Evolutionary conservation across 2,329 filamentous ascomycete species (phyloP).

Genomic region (Paracamarosporium sp.): DNA sequence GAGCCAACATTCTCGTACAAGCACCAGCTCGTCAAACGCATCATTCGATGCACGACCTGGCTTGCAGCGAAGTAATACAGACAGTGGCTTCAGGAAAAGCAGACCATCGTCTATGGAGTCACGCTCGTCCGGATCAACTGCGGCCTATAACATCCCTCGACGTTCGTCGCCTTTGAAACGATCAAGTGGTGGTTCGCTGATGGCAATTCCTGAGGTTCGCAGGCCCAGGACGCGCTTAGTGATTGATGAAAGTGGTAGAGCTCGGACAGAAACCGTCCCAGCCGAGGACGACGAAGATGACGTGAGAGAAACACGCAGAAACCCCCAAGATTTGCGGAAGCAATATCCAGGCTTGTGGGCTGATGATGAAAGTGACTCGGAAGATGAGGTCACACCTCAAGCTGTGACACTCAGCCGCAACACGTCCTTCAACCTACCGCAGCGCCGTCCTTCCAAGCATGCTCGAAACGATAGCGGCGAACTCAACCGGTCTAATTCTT

Average conservation of each 20-base stretch:
- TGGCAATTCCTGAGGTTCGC: slow-evolving; percentile 54
- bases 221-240: slow-evolving; percentile 53
- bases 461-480: slow-evolving; percentile 40
- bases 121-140: slow-evolving; percentile 27
- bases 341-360: slow-evolving; percentile 55
- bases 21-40: slow-evolving; percentile 48
- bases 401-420: slow-evolving; percentile 39
- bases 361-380: slow-evolving; percentile 48
- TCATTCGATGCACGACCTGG: slow-evolving; percentile 40
- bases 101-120: slow-evolving; percentile 39
- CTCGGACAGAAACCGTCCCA: slow-evolving; percentile 54
- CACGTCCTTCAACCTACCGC: slow-evolving; percentile 43
- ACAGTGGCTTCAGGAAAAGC: slow-evolving; percentile 45
- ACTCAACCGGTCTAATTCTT: slow-evolving; percentile 35
- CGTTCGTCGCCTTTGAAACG: slow-evolving; percentile 57
- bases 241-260: slow-evolving; percentile 56
- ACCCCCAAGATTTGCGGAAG: slow-evolving; percentile 32
- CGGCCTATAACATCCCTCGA: slow-evolving; percentile 45
- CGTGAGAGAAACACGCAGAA: slow-evolving; percentile 30
- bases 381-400: slow-evolving; percentile 36
- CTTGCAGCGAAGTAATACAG: slow-evolving; percentile 56
- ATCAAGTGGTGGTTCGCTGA: slow-evolving; percentile 48
- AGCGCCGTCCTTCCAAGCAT: slow-evolving; percentile 43
- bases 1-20: slow-evolving; percentile 48
- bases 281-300: slow-evolving; percentile 42